Base-by-base conservation (phyloP, 202 grass and related monocot species). In the Miscanthus sacchariflorus region DNA sequence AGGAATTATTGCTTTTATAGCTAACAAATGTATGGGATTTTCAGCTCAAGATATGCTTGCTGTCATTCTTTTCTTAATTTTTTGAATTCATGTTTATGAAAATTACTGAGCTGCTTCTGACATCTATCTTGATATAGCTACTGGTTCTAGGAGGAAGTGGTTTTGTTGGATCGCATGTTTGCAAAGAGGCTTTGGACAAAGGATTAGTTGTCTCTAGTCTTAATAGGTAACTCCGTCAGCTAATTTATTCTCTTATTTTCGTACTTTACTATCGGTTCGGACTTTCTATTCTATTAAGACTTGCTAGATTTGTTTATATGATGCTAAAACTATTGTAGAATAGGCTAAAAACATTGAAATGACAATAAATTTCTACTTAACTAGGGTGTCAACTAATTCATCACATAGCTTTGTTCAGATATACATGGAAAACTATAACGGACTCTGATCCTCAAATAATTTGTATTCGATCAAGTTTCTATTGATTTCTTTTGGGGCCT, bases 71-170 rank as follows among this genome's bases (percentile, higher is more conserved):
- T 27, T 12, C 39, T 72, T 56, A 33, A 40, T 9, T 54, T 30
- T 81, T 70, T 15, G 18, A 39, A 68, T 69, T 38, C 24, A 77
- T 87, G 17, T 78, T 81, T 81, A 18, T 81, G 52, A 76, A 68
- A 64, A 58, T 54, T 81, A 46, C 75, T 68, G 79, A 81, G 18
- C 23, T 69, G 44, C 61, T 77, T 70, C 68, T 89, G 67, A 83
- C 70, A 30, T 85, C 27, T 70, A 3, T 94, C 50, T 93, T 67
- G 27, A 17, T 85, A 66, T 82, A 98, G 96, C 84, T 96, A 13
- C 86, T 98, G 77, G 93, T 98, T 54, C 89, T 98, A 36, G 96
- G 96, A 74, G 96, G 96, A 83, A 98, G 89, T 86, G 96, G 96
- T 75, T 98, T 96, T 50, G 91, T 98, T 74, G 96, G 96, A 86